These are phyloP conservation scores for Betula pendula DNA, from an alignment of 306 rosid species.

Conservation along the genomic window DNA sequence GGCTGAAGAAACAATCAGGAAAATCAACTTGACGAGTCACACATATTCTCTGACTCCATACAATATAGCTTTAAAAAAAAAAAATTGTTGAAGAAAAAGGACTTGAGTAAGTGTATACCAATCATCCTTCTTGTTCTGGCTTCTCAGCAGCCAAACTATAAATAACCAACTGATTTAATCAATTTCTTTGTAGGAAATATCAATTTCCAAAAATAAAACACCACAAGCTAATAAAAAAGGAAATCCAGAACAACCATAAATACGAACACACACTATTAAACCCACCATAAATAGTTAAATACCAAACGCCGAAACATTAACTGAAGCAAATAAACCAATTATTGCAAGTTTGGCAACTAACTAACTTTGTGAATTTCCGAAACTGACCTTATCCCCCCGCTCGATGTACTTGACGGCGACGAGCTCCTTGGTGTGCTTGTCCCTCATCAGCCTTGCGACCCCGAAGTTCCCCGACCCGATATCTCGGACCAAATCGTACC, in stretches of 20 bases:
- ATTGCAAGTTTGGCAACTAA: neutral
- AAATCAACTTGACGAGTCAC: too few species aligned
- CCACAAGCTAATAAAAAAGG: neutral
- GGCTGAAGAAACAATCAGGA: neutral
- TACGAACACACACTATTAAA: neutral
- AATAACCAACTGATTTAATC: neutral
- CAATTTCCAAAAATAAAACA: neutral
- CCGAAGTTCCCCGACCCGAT: slow-evolving; percentile 95
- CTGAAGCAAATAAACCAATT: neutral
- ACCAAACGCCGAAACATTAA: neutral
- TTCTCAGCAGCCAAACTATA: neutral
- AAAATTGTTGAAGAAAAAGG: too few species aligned
- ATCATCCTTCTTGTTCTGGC: neutral
- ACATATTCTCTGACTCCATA: neutral
- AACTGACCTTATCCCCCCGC: slow-evolving; percentile 82
- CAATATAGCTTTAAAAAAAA: neutral
- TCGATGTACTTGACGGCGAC: slow-evolving; percentile 92
- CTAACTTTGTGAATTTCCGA: neutral
- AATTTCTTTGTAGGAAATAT: neutral
- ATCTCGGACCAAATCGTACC: slow-evolving; percentile 79
- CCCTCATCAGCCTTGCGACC: slow-evolving; percentile 86
- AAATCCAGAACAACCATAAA: neutral
- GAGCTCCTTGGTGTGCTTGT: slow-evolving; percentile 76
- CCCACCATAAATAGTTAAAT: neutral
- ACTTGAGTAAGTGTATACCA: too few species aligned